A percentile compares a stretch with the other conserved stretches of the same genome.
phyloP scores from a whole-genome alignment of 225 moss, liverwort and hornwort genomes.

The Thuidium tamariscinum region DNA sequence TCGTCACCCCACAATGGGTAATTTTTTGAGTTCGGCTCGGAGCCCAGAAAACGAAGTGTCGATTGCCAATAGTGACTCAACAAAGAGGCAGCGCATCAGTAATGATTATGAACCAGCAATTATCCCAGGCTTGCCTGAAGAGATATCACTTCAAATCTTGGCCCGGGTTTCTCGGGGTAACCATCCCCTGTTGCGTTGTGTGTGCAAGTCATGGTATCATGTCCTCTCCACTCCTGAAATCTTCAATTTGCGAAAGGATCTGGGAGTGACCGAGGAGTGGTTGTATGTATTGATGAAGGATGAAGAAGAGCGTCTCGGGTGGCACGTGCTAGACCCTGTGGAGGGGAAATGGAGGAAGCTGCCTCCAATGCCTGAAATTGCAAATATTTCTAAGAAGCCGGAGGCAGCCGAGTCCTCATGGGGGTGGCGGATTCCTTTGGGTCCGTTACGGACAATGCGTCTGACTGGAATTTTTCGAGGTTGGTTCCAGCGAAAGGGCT shows the following conservation, averaged over 20 bases:
- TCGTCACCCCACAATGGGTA: constrained; percentile 36
- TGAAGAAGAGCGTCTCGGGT: constrained; percentile 73
- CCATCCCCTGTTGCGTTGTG: constrained; percentile 59
- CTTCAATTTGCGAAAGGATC: constrained; percentile 82
- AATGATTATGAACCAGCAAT: constrained; percentile 50
- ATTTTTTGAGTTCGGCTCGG: constrained; percentile 62
- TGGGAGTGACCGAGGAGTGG: constrained; percentile 90
- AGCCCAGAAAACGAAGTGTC: constrained; percentile 33
- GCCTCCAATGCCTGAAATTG: constrained; percentile 90
- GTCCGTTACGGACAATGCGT: constrained; percentile 62
- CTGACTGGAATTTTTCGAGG: constrained; percentile 68
- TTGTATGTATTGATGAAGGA: constrained; percentile 93
- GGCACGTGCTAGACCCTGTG: constrained; percentile 84
- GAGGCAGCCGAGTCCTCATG: constrained; percentile 32
- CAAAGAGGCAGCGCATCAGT: constrained; percentile 70
- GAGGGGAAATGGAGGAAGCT: constrained; percentile 78
- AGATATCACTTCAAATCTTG: constrained; percentile 74
- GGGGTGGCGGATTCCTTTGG: constrained; percentile 75
- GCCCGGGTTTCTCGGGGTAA: constrained; percentile 67
- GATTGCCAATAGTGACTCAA: constrained; percentile 35
- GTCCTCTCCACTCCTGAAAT: constrained; percentile 64
- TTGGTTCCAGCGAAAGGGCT: constrained; percentile 90
- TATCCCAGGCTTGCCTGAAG: constrained; percentile 89
- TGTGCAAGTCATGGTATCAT: constrained; percentile 74
- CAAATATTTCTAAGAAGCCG: constrained; percentile 9